Evolutionary conservation across 441 rosid species (phyloP), one percentile per base, ranked within the genome.

Genomic region (Omphalea diandra): DNA sequence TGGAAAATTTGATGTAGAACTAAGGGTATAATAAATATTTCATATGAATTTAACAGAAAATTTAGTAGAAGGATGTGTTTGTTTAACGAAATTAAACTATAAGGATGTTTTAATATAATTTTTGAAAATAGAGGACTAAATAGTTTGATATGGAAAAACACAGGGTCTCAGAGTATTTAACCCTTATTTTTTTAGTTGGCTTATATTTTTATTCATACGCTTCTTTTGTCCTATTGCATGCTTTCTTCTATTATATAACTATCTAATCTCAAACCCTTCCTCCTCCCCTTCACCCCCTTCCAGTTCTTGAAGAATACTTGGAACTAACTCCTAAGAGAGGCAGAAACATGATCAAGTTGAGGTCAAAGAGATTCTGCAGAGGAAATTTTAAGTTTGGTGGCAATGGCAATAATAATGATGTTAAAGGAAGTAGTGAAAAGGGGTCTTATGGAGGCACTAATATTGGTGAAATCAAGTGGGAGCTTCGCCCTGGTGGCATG

Each of bases 401-500:
- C 35, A 79, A 82, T 22, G 68, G 75, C 63, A 72, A 49, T 53
- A 72, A 4, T 38, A 63, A 27, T 50, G 49, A 55, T 62, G 54
- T 2, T 33, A 79, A 75, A 71, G 79, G 63, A 71, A 78, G 63
- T 44, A 69, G 52, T 54, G 69, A 74, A 57, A 83, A 81, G 69
- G 74, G 72, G 36, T 65, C 72, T 22, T 61, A 44, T 65, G 80
- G 65, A 71, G 79, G 68, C n/a, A n/a, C n/a, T n/a, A n/a, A n/a
- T 54, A 72, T 22, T 65, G 71, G 79, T 49, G 98, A 91, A 56
- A 87, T 90, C 73, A 89, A 89, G 78, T 94, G 97, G 97, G 97
- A 94, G 66, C 83, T 89, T 50, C 80, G 97, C 73, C 97, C 97
- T 40, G 97, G 97, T 32, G 98, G 97, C 7, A 87, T 94, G 98